Evolutionary conservation across 2,329 filamentous ascomycete genomes (phyloP), one percentile per base, ranked within the genome.

Genomic region (Teratosphaeria destructans): DNA sequence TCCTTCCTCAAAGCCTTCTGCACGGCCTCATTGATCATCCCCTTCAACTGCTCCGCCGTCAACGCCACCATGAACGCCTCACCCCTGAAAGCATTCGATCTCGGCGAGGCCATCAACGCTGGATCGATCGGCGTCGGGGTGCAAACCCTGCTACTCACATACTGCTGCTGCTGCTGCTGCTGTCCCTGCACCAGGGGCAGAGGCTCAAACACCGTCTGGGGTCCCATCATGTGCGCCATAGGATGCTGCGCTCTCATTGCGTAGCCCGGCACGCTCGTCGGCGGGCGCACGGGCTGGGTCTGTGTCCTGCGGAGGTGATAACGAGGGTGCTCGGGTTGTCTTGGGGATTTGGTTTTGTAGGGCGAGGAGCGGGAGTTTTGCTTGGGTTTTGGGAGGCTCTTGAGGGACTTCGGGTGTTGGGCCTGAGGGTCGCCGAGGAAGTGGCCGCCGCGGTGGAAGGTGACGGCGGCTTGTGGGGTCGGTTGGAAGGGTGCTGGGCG

Each of bases 391-490:
- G 52, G 59, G 14, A 59, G 43, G 23, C 57, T 58, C 34, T 59
- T 61, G 19, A 59, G 43, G 23, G 55, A 57, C 34, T 59, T 61
- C 14, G 60, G 59, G 11, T 27, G 16, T 26, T 61, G 56, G 1
- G 47, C 47, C 32, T 59, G 52, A 4, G 37, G 54, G 34, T 59
- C 26, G 12, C 61, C 62, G 56, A 66, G 62, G 5, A 53, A 59
- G 27, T 62, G 59, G 37, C 63, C 63, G 34, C 58, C 56, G 52
- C 64, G 62, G 35, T 63, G 59, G 60, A 66, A 64, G n/a, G 59
- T 60, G 43, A 65, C 53, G 10, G 47, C 53, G 10, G 47, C 53
- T n/a, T 49, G 55, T 34, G 52, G 52, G 43, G 26, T 49, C 6
- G 61, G 52, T 26, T 26, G 59, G 16, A 32, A 35, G 10, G 43